Percentiles rank a stretch among this genome's conserved stretches.
phyloP scores from a whole-genome alignment of 257 asterid species.

The Paulownia fortunei region DNA sequence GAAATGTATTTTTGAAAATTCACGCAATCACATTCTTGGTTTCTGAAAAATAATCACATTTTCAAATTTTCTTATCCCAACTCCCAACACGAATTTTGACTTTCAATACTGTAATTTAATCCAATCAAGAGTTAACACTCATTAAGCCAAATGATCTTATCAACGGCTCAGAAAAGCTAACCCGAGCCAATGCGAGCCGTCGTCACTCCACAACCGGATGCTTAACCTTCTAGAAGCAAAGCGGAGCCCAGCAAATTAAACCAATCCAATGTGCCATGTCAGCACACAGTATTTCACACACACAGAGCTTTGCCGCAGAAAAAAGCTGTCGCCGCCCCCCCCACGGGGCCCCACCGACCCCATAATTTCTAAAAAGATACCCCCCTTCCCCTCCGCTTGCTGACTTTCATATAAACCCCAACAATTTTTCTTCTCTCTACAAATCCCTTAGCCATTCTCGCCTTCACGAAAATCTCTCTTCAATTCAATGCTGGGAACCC shows the following conservation, averaged over 20 bases:
- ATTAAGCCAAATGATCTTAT: background rate
- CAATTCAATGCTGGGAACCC: constrained; percentile 35
- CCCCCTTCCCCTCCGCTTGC: background rate
- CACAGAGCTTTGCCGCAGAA: background rate
- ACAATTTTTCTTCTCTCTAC: background rate
- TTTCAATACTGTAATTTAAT: no score
- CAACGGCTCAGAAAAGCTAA: background rate
- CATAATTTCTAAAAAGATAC: no score
- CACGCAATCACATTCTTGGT: no score
- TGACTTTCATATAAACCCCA: constrained; percentile 25
- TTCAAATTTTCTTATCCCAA: no score
- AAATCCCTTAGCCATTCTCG: background rate
- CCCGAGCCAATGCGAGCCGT: background rate
- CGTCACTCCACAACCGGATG: background rate
- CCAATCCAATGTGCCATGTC: constrained; percentile 32
- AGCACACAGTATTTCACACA: constrained; percentile 12
- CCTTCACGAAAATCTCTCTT: background rate
- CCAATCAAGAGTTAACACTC: no score
- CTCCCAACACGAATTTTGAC: no score
- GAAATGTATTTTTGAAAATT: no score
- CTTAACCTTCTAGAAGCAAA: constrained; percentile 36
- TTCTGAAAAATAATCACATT: no score
- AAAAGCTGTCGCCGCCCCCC: background rate
- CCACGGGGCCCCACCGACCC: background rate
- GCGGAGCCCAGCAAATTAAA: background rate